Percentiles rank a stretch among this genome's conserved stretches.
phyloP scores from a whole-genome alignment of 352 stramenopile species.

The Albugo laibachii region DNA sequence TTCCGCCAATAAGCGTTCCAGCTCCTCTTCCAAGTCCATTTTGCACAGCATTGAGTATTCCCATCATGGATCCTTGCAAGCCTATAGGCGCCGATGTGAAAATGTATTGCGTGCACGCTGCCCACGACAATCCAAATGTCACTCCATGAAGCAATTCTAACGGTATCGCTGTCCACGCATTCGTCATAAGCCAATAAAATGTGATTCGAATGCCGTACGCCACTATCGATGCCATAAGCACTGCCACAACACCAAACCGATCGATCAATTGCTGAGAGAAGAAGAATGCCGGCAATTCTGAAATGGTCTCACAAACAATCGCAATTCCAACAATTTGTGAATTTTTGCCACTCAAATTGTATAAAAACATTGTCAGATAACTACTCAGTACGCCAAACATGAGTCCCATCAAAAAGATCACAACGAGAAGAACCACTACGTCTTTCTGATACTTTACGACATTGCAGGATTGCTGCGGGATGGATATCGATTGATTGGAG shows the following conservation, averaged over 20 bases:
- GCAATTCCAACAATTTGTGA: slow-evolving; percentile 8
- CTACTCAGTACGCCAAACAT: slow-evolving; percentile 5
- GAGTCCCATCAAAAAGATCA: slow-evolving; percentile 6
- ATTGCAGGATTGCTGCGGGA: neutral
- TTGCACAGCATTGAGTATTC: slow-evolving; percentile 6
- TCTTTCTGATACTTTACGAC: neutral
- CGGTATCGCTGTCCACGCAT: slow-evolving; percentile 6
- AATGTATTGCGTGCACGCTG: slow-evolving; percentile 9
- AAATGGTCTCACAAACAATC: slow-evolving; percentile 7
- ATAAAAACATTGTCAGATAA: slow-evolving; percentile 10
- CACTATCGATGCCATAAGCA: slow-evolving; percentile 4
- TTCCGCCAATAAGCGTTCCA: slow-evolving; percentile 6
- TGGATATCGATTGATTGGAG: neutral
- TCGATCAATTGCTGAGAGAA: slow-evolving; percentile 6
- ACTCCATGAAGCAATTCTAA: slow-evolving; percentile 10
- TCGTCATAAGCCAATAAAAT: slow-evolving; percentile 11
- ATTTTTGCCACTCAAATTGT: slow-evolving; percentile 4
- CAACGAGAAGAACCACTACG: slow-evolving; percentile 5
- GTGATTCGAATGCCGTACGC: slow-evolving; percentile 5
- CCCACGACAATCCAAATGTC: slow-evolving; percentile 9
- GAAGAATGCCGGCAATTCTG: slow-evolving; percentile 9
- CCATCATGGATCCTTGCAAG: slow-evolving; percentile 8
- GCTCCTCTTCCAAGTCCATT: slow-evolving; percentile 6
- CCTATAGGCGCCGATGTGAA: slow-evolving; percentile 5
- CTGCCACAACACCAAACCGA: slow-evolving; percentile 4